Base-by-base conservation (phyloP, 371 early-diverging fungal genomes). In the Actinomucor elegans region DNA sequence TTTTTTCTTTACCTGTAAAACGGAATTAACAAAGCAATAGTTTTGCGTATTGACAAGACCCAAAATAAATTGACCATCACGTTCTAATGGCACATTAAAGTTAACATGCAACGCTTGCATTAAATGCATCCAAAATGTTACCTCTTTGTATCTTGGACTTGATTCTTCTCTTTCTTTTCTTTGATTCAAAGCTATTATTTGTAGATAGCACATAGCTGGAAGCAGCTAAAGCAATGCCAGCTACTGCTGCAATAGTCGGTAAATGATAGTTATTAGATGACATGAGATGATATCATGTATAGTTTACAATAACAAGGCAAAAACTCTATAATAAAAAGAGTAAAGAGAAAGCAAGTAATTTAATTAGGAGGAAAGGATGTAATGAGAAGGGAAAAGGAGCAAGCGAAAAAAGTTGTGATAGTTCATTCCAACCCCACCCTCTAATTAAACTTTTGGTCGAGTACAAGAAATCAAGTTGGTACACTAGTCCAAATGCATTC, bases 1-100 rank as follows among this genome's bases (percentile, higher is more conserved):
- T 12, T n/a, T 21, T 12, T 35, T 52, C 8, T 11, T 42, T 57
- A 85, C 87, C 80, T 94, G 95, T 31, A 94, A 61, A 7, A 93
- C 90, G 17, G 88, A 83, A 68, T 94, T 94, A 57, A 93, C 73
- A 59, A 94, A 94, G 73, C 95, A 94, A 35, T 93, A 87, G 65
- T 94, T 94, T 29, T 94, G 93, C 24, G 85, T 71, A 57, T 94
- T 94, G 34, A 85, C 75, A 26, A 94, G 75, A 5, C 95, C 95
- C 47, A 73, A 64, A 28, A 84, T 64, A 42, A 66, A 77, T 35
- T 58, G 57, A 6, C 67, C 77, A 59, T 77, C 77, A 21, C 75
- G 75, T 46, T 77, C 77, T 75, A 38, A 20, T 42, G 23, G 28
- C 0, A 5, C 35, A 10, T 40, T 40, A 0, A 29, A 23, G 17